phyloP scores from a whole-genome alignment of 768 basidiomycete species.

The Termitomyces eurrhizus region DNA sequence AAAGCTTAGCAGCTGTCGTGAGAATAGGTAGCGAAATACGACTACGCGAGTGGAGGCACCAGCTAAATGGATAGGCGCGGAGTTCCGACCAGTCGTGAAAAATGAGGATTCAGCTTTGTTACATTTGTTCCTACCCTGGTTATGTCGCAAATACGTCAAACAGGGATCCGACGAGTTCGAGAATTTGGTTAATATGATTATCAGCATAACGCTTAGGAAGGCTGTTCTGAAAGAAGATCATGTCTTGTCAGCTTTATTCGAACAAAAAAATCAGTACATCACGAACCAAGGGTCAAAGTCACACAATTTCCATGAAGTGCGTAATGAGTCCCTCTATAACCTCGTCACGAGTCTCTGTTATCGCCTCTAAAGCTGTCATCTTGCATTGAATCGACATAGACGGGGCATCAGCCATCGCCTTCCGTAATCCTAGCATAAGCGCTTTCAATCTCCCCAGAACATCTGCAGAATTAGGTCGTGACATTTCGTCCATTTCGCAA shows the following conservation, averaged over 20 bases:
- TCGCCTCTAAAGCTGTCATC: conserved; percentile 40
- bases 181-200: not conserved
- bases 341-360: conserved; percentile 34
- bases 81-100: not conserved
- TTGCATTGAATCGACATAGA: conserved; percentile 38
- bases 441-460: conserved; percentile 54
- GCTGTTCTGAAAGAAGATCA: not conserved
- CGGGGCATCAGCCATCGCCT: conserved; percentile 28
- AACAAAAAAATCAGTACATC: not conserved
- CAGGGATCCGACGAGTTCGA: not conserved
- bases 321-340: conserved; percentile 34
- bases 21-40: not conserved
- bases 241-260: not conserved
- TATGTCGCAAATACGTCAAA: not conserved
- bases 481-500: conserved; percentile 41
- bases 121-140: not conserved
- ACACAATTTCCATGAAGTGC: conserved; percentile 30
- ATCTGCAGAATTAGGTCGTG: conserved; percentile 45
- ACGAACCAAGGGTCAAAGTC: not conserved
- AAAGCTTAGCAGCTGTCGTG: not conserved
- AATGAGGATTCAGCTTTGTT: not conserved
- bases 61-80: not conserved
- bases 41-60: not conserved
- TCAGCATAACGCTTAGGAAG: too few relatives aligned
- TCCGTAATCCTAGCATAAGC: conserved; percentile 36